Evolutionary conservation across 805 yeast species (phyloP).

Genomic region (Candida wancherniae): DNA sequence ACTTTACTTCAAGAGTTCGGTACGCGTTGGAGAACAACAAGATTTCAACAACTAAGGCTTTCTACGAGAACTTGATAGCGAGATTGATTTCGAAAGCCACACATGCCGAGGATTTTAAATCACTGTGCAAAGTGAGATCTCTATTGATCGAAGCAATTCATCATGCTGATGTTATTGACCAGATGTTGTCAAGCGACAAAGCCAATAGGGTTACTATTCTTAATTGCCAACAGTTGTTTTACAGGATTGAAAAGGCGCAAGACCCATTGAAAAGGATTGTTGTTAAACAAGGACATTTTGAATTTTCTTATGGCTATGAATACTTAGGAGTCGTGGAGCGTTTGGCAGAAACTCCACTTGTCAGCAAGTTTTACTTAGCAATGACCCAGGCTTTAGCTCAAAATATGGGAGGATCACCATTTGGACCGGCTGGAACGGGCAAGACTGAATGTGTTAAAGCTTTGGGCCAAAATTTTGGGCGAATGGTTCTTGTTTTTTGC

Average conservation of each 20-base stretch:
- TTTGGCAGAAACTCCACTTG: constrained; percentile 71
- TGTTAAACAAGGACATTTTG: constrained; percentile 50
- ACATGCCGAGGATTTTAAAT: constrained; percentile 15
- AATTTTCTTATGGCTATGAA: constrained; percentile 69
- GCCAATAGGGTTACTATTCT: constrained; percentile 32
- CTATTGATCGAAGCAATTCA: constrained; percentile 67
- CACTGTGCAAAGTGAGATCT: constrained; percentile 48
- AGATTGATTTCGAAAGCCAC: constrained; percentile 25
- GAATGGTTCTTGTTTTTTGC: constrained; percentile 78
- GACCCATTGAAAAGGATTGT: constrained; percentile 33
- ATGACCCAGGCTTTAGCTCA: constrained; percentile 73
- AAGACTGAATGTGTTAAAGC: constrained; percentile 90
- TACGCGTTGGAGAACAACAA: constrained; percentile 11
- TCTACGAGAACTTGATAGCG: constrained; percentile 13
- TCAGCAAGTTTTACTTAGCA: constrained; percentile 57
- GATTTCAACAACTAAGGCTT: not conserved
- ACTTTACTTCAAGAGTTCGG: constrained; percentile 48
- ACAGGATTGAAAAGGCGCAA: constrained; percentile 19
- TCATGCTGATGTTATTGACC: constrained; percentile 41
- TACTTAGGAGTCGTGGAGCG: constrained; percentile 72
- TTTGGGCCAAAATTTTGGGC: constrained; percentile 72
- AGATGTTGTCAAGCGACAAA: constrained; percentile 4
- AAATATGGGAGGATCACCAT: constrained; percentile 80
- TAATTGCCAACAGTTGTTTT: constrained; percentile 51
- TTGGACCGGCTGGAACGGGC: constrained; percentile 98